These are phyloP conservation scores for Martensiomyces pterosporus DNA, from an alignment of 192 early-diverging fungal species.

Conservation along the genomic window DNA sequence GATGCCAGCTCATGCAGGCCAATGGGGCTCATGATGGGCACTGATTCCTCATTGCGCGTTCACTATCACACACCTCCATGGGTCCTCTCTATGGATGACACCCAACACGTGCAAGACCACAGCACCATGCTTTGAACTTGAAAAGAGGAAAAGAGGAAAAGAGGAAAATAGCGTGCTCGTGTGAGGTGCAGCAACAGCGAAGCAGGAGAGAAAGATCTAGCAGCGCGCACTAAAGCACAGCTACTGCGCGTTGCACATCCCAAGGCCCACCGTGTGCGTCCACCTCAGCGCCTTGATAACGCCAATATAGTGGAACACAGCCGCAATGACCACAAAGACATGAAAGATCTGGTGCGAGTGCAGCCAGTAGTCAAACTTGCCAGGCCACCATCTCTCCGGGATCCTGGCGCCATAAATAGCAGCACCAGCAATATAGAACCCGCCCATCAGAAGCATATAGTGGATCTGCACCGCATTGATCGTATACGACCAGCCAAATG, in stretches of 20 bases:
- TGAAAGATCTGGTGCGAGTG: constrained; percentile 93
- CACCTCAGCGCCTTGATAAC: constrained; percentile 55
- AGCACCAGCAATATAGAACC: constrained; percentile 76
- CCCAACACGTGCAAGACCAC: too few species aligned
- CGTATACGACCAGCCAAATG: constrained; percentile 63
- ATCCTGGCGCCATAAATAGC: constrained; percentile 78
- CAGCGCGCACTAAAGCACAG: too few species aligned
- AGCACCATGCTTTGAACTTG: too few species aligned
- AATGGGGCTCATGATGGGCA: too few species aligned
- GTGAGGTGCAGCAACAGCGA: too few species aligned
- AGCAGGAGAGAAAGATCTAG: too few species aligned
- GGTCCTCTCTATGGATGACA: too few species aligned
- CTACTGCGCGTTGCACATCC: constrained; percentile 24
- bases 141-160: too few species aligned
- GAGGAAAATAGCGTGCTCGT: too few species aligned
- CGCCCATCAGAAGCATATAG: constrained; percentile 69
- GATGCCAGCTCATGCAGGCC: too few species aligned
- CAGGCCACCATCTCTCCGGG: constrained; percentile 86
- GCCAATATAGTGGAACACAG: constrained; percentile 65
- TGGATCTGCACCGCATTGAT: constrained; percentile 58
- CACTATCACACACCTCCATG: too few species aligned
- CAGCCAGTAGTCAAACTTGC: constrained; percentile 76
- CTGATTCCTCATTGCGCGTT: too few species aligned
- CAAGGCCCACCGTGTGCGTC: constrained; percentile 36
- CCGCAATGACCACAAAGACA: constrained; percentile 71